Conservation (phyloP, 257 asterid genomes). For the Solanum ahanhuiri region DNA sequence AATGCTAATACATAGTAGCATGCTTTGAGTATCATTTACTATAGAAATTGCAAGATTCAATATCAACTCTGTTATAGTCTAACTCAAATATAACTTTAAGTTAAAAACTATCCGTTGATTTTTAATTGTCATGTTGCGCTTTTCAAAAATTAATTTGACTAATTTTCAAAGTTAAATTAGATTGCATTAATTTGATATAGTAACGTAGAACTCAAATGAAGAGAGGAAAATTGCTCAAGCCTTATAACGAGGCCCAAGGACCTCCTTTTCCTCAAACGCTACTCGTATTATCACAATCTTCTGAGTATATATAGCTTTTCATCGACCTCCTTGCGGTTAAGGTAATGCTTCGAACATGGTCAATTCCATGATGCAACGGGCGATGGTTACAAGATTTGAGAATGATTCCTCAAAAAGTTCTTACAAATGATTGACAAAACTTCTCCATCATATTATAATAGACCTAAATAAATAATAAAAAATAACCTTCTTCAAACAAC, state of each 20-base stretch:
- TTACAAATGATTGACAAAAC: background rate
- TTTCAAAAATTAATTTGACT: too few species aligned
- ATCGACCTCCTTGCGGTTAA: background rate
- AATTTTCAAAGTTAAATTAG: too few species aligned
- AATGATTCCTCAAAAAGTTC: background rate
- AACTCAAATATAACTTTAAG: background rate
- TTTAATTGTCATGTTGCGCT: too few species aligned
- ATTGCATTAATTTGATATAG: too few species aligned
- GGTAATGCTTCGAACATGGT: background rate
- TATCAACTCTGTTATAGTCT: background rate
- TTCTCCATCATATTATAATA: background rate
- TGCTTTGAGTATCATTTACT: background rate
- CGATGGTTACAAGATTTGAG: background rate
- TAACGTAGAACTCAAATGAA: too few species aligned
- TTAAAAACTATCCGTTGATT: background rate
- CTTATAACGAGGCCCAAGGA: accelerated
- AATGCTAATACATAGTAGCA: background rate
- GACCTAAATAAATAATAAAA: background rate
- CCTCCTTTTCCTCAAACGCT: background rate
- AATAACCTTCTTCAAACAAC: background rate
- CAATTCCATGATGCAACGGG: background rate
- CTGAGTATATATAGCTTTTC: background rate
- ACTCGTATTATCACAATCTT: background rate
- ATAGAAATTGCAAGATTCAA: background rate
- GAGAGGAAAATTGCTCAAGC: background rate